Base-by-base conservation (phyloP, 2,329 filamentous ascomycete genomes). In the Hirsutella thompsonii region DNA sequence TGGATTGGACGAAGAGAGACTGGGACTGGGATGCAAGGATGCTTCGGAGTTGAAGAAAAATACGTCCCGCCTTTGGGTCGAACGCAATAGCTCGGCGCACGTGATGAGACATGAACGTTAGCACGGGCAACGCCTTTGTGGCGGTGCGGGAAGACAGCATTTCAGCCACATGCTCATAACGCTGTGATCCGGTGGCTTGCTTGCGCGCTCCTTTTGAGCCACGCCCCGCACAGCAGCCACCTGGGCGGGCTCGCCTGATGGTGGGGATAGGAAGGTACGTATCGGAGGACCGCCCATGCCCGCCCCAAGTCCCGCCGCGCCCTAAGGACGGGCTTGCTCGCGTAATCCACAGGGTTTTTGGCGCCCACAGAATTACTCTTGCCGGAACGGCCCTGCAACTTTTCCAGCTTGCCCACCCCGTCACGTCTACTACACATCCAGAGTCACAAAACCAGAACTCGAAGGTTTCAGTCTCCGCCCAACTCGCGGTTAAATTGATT, bases 401-500 rank as follows among this genome's bases (percentile, higher is more conserved):
- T 58, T 55, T 51, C 46, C 50, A 50, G 51, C 51, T 54, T 48
- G 48, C 50, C 46, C 50, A 50, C 52, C 51, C 54, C 48, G 48
- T 51, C 52, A 49, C 37, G 26, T 38, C 29, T 21, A 40, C 33
- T 21, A 43, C n/a, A 33, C 52, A 53, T 55, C 54, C 57, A 52
- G 56, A 60, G 45, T 46, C 56, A n/a, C n/a, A n/a, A n/a, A 58
- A 59, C 76, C 49, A 47, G 84, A 82, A 94, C 87, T 86, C 76
- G 86, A 92, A 87, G 88, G 82, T 77, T 60, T 93, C 90, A 95
- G 90, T 96, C 90, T 94, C 90, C 90, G 89, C 83, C 76, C 81
- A 84, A 81, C 67, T 68, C 67, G 85, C 88, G 90, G 90, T 95
- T 94, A 94, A 96, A 94, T 83, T 80, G 90, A 96, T 96, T 96